A percentile compares a stretch with the other conserved stretches of the same genome.
Conservation (phyloP, 768 basidiomycete genomes). For the Strobilomyces confusus region DNA sequence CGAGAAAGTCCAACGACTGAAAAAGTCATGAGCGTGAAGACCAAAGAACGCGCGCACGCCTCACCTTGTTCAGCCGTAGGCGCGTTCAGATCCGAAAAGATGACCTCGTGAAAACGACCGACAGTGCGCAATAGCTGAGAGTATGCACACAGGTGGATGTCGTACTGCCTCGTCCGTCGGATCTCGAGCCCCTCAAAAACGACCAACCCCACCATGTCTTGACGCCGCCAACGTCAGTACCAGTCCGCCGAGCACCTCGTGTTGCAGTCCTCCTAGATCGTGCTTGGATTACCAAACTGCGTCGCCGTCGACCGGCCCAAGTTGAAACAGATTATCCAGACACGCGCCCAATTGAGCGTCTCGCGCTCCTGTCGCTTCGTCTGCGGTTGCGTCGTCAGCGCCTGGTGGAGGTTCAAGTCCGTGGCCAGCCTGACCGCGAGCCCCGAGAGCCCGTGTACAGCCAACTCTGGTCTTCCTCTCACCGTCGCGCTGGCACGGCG, state of each 20-base stretch:
- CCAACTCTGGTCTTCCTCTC: constrained; percentile 92
- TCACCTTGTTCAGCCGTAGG: constrained; percentile 71
- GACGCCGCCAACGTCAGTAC: constrained; percentile 68
- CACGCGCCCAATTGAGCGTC: constrained; percentile 77
- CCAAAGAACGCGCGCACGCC: constrained; percentile 20
- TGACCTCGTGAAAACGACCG: constrained; percentile 69
- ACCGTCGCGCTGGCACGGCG: constrained; percentile 72
- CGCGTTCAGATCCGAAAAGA: constrained; percentile 68
- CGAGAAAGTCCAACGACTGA: constrained; percentile 64
- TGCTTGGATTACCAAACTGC: constrained; percentile 86
- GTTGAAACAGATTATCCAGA: constrained; percentile 90
- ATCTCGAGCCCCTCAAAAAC: not conserved
- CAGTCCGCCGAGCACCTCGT: constrained; percentile 69
- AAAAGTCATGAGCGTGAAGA: not conserved
- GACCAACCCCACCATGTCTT: constrained; percentile 50
- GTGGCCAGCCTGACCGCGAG: constrained; percentile 87
- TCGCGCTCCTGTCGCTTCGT: constrained; percentile 78
- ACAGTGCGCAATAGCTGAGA: constrained; percentile 67
- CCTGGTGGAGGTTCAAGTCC: constrained; percentile 81
- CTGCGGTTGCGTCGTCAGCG: constrained; percentile 53
- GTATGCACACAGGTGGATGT: constrained; percentile 73
- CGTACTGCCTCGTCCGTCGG: constrained; percentile 68
- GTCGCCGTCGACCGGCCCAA: constrained; percentile 84
- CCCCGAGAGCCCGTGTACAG: constrained; percentile 82
- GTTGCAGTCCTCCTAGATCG: constrained; percentile 81